Conservation (phyloP, 1,284 basidiomycete species). For the Puccinia coronata region DNA sequence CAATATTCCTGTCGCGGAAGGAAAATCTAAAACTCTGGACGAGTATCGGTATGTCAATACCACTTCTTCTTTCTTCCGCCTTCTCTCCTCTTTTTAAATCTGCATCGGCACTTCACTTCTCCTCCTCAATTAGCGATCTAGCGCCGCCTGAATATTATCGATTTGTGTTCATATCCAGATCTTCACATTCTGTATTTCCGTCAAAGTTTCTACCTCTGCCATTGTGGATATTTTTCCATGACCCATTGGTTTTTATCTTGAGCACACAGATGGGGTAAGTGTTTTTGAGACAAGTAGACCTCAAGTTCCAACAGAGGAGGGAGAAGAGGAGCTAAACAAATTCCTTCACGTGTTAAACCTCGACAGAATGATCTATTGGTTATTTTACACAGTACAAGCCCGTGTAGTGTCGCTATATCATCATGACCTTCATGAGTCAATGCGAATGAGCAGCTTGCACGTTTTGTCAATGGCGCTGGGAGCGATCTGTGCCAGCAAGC, state of each 20-base stretch:
- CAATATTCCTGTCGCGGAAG: not conserved
- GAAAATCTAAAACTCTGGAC: not conserved
- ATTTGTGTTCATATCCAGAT: too few species aligned
- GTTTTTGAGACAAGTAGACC: not conserved
- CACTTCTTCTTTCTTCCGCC: not conserved
- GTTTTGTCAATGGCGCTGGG: conserved; percentile 23
- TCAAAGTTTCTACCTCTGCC: conserved; percentile 4
- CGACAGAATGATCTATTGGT: conserved; percentile 14
- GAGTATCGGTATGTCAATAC: not conserved
- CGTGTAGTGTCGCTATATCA: conserved; percentile 26
- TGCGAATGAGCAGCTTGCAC: conserved; percentile 20
- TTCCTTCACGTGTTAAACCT: not conserved
- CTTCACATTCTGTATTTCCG: too few species aligned
- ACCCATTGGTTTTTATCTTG: conserved; percentile 7
- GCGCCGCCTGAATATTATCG: too few species aligned
- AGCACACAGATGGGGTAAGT: conserved; percentile 25
- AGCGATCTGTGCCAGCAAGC: conserved; percentile 34
- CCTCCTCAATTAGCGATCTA: too few species aligned
- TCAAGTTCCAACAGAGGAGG: not conserved
- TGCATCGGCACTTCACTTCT: too few species aligned
- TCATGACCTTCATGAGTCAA: conserved; percentile 10
- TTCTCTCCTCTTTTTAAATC: not conserved
- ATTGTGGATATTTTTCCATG: conserved; percentile 13
- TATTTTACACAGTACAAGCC: conserved; percentile 12
- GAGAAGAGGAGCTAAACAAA: conserved; percentile 1